Evolutionary conservation across 768 basidiomycete genomes (phyloP).

Genomic region (Hypholoma fasciculare): DNA sequence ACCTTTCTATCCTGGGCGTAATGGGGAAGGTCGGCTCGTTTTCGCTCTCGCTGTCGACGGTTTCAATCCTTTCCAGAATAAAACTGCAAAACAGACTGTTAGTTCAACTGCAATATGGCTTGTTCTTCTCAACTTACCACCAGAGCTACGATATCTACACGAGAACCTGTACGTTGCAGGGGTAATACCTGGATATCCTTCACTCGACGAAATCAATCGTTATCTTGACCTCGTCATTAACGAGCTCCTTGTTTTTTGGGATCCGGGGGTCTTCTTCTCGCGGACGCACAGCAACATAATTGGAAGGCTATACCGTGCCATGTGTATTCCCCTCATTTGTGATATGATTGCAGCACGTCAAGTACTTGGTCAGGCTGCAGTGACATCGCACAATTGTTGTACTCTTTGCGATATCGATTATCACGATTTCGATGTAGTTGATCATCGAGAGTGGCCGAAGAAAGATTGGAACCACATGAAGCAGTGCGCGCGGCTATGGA

Average conservation of each 20-base stretch:
- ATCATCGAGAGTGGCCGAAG: neutral
- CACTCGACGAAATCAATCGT: constrained; percentile 30
- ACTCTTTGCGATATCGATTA: constrained; percentile 2
- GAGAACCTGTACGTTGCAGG: constrained; percentile 34
- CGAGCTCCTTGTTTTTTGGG: constrained; percentile 29
- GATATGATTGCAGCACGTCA: constrained; percentile 32
- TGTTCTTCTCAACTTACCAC: constrained; percentile 33
- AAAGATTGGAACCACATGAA: neutral
- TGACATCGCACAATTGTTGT: constrained; percentile 6
- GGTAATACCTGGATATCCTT: constrained; percentile 13
- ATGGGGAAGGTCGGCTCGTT: constrained; percentile 16
- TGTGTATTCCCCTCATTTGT: constrained; percentile 30
- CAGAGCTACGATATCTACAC: constrained; percentile 19
- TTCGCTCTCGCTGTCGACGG: constrained; percentile 18
- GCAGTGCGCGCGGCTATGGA: neutral
- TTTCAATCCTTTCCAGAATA: constrained; percentile 26
- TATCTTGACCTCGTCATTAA: constrained; percentile 33
- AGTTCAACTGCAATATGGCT: constrained; percentile 26
- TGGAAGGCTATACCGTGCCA: constrained; percentile 26
- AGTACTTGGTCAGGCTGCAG: constrained; percentile 22
- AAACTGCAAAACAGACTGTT: constrained; percentile 21
- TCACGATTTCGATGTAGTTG: constrained; percentile 1
- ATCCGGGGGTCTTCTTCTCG: constrained; percentile 24
- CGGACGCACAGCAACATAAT: constrained; percentile 13
- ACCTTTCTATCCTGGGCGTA: neutral